Conservation (phyloP, 306 rosid species). For the Crataegus laevigata region DNA sequence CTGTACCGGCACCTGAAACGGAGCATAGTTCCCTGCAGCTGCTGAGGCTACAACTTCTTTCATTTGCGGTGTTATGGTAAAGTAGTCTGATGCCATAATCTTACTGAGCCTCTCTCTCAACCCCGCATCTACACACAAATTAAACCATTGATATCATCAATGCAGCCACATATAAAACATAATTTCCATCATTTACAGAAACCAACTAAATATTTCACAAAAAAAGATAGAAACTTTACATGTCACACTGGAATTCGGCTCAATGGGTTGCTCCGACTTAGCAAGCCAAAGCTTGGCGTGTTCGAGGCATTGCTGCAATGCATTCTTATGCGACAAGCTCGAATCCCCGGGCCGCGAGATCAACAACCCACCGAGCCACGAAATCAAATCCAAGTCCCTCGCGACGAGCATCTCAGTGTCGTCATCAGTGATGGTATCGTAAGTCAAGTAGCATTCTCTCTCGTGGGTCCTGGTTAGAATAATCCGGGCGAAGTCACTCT, state of each 20-base stretch:
- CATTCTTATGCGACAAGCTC: conserved; percentile 74
- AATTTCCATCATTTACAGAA: not conserved
- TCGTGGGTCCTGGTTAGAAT: conserved; percentile 85
- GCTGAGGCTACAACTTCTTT: conserved; percentile 83
- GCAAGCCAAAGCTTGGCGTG: conserved; percentile 83
- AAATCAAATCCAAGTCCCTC: conserved; percentile 75
- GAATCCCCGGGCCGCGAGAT: conserved; percentile 77
- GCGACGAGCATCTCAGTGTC: conserved; percentile 89
- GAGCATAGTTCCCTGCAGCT: conserved; percentile 64
- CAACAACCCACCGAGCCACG: conserved; percentile 52
- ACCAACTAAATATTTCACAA: not conserved
- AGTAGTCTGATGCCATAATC: conserved; percentile 85
- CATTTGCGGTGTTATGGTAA: conserved; percentile 81
- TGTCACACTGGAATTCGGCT: conserved; percentile 50
- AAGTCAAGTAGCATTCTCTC: conserved; percentile 86
- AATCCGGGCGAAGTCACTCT: conserved; percentile 73
- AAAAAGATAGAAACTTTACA: conserved; percentile 31
- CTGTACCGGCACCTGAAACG: conserved; percentile 65
- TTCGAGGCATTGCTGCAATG: conserved; percentile 68
- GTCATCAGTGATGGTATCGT: conserved; percentile 89
- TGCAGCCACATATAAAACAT: not conserved
- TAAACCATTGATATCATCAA: not conserved
- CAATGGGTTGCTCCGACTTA: conserved; percentile 58
- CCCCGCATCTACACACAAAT: conserved; percentile 44
- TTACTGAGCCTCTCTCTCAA: conserved; percentile 81